Evolutionary conservation across 2,329 filamentous ascomycete species (phyloP).

Genomic region (Xylariaceae sp.): DNA sequence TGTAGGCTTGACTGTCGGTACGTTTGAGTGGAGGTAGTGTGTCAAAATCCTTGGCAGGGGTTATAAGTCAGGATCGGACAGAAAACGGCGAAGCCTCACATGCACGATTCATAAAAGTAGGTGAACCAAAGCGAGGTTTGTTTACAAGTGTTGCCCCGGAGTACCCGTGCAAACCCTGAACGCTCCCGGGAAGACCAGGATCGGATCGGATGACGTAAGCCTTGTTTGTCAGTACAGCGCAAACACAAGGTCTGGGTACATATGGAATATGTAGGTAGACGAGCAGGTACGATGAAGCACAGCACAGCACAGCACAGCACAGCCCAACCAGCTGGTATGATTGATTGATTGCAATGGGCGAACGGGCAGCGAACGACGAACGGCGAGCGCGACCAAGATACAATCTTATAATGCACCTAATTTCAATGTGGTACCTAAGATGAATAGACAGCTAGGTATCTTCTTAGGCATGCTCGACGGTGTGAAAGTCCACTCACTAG

Average conservation of each 20-base stretch:
- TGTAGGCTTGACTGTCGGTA: too few relatives aligned
- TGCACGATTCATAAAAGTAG: too few relatives aligned
- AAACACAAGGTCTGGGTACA: neutral
- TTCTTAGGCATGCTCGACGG: slow-evolving; percentile 1
- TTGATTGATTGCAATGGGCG: neutral
- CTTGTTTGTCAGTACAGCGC: neutral
- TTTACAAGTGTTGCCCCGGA: too few relatives aligned
- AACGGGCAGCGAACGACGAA: too few relatives aligned
- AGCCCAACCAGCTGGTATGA: neutral
- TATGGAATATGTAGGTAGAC: too few relatives aligned
- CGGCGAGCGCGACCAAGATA: neutral
- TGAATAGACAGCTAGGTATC: too few relatives aligned
- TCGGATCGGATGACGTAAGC: slow-evolving; percentile 6
- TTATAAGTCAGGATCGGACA: slow-evolving; percentile 3
- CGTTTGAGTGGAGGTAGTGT: neutral
- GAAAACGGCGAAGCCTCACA: slow-evolving; percentile 3
- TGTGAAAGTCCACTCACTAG: neutral
- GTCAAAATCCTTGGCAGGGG: slow-evolving; percentile 5
- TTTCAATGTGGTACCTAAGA: neutral
- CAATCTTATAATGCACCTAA: neutral
- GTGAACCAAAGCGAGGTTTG: too few relatives aligned
- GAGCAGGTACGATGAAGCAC: too few relatives aligned
- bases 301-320: too few relatives aligned
- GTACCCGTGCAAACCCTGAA: too few relatives aligned
- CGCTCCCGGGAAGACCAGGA: neutral